Evolutionary conservation across 192 early-diverging fungal species (phyloP).

Genomic region (Coemansia sp.): DNA sequence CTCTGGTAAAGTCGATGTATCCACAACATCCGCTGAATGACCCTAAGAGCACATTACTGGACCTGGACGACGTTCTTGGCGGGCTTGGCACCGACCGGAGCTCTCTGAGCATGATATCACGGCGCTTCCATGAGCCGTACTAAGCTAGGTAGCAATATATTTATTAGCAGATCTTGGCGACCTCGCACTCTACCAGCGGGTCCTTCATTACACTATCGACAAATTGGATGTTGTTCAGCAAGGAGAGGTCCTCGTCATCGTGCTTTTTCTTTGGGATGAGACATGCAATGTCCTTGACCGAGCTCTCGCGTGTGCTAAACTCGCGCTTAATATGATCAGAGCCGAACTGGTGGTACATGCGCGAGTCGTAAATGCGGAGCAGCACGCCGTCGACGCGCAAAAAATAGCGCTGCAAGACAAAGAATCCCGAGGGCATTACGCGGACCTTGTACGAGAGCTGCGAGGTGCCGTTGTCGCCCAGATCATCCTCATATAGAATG

Average conservation of each 20-base stretch:
- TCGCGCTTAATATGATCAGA: conserved; percentile 65
- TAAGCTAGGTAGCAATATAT: conserved; percentile 5
- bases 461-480: conserved; percentile 92
- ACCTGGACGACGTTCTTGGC: conserved; percentile 19
- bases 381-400: conserved; percentile 92
- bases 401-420: conserved; percentile 85
- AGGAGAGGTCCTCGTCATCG: conserved; percentile 52
- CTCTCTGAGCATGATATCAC: conserved; percentile 31
- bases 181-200: conserved; percentile 31
- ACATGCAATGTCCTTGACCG: conserved; percentile 58
- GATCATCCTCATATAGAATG: conserved; percentile 93
- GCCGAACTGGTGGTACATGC: conserved; percentile 88
- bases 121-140: conserved; percentile 42
- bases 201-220: conserved; percentile 43
- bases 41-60: conserved; percentile 1
- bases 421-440: conserved; percentile 92
- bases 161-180: conserved; percentile 23
- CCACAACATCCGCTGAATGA: conserved; percentile 6
- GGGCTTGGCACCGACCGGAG: conserved; percentile 29
- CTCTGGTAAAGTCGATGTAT: conserved; percentile 27
- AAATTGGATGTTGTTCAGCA: conserved; percentile 52
- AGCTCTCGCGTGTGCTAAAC: conserved; percentile 67
- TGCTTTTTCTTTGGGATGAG: conserved; percentile 39
- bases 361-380: conserved; percentile 87
- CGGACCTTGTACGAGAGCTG: conserved; percentile 79